A percentile compares a stretch with the other conserved stretches of the same genome.
phyloP scores from a whole-genome alignment of 805 yeast genomes.

The Starmerella sp. region DNA sequence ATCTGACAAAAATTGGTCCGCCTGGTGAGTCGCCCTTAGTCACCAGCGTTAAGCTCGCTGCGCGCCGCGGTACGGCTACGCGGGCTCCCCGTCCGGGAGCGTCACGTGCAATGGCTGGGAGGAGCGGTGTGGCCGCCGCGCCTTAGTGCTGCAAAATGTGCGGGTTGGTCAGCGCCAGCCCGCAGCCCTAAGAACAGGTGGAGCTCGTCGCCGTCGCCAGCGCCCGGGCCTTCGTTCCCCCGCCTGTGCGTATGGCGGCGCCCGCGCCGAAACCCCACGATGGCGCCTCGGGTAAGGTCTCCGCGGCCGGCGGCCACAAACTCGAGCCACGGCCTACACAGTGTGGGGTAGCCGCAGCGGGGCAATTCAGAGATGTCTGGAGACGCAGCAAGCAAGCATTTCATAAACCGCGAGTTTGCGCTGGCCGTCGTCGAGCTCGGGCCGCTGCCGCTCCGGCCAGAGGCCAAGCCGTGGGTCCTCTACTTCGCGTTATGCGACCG shows the following conservation, averaged over 20 bases:
- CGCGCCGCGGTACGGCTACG: conserved; percentile 1
- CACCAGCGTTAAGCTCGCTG: conserved; percentile 6
- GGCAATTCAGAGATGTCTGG: not conserved
- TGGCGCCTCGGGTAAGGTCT: not conserved
- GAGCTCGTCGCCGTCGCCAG: not conserved
- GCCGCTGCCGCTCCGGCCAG: not conserved
- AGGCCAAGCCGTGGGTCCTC: conserved; percentile 11
- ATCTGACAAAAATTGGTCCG: conserved; percentile 18
- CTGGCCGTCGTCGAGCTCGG: conserved; percentile 3
- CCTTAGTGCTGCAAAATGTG: not conserved
- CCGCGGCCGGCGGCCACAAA: not conserved
- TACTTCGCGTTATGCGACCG: conserved; percentile 16
- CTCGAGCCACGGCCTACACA: not conserved
- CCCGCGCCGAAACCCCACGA: no score
- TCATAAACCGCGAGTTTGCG: conserved; percentile 14
- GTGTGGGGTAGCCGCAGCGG: not conserved
- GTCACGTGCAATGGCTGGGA: no score
- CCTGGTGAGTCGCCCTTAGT: conserved; percentile 18
- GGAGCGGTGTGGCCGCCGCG: not conserved
- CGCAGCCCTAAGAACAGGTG: not conserved
- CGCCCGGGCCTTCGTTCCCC: no score
- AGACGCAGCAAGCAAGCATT: conserved; percentile 11
- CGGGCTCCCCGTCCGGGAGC: not conserved
- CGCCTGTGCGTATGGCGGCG: no score
- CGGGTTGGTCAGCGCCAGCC: not conserved